Evolutionary conservation across 768 basidiomycete genomes (phyloP), one percentile per base, ranked within the genome.

Genomic region (Austroboletus festivus): DNA sequence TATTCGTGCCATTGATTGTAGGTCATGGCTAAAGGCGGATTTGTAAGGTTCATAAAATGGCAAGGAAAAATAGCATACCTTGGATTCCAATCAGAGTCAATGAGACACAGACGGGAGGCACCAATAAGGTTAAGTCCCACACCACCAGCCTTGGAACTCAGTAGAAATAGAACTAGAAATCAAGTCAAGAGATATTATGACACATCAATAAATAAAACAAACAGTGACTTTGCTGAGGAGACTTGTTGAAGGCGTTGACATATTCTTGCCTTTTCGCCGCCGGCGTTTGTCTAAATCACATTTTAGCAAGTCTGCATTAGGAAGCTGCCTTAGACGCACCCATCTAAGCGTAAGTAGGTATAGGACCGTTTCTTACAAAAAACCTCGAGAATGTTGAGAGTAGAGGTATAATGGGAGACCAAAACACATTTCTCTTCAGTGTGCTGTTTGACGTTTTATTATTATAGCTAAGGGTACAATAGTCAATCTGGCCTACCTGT

Each of bases 1-100:
- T 62, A 94, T 95, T 42, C 95, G 82, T 44, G 93, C 95, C 95
- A 98, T 98, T 2, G 96, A 86, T 68, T 99, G 96, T 16, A 93
- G 67, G 69, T 99, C 96, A 58, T 89, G 89, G 58, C 88, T 91
- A 47, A 19, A 28, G 40, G 22, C 0, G 24, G 23, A 47, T 24
- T 49, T 46, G n/a, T 43, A 18, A 20, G 18, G 26, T n/a, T 21
- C 23, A 33, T 31, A n/a, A 42, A 47, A 35, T 23, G 26, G 22
- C 42, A 20, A 24, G 22, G 30, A 21, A 21, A 31, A 9, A 16
- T 4, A 16, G 51, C 62, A 43, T 42, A 83, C 85, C 89, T 90
- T 30, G 93, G 93, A 69, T 94, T 95, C 93, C 93, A 96, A 60
- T 94, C 93, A 18, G 86, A 88, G 65, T 96, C 93, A 33, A 95